Evolutionary conservation across 1,139 yeast species (phyloP).

Genomic region (Saccharomycopsis hybrid): DNA sequence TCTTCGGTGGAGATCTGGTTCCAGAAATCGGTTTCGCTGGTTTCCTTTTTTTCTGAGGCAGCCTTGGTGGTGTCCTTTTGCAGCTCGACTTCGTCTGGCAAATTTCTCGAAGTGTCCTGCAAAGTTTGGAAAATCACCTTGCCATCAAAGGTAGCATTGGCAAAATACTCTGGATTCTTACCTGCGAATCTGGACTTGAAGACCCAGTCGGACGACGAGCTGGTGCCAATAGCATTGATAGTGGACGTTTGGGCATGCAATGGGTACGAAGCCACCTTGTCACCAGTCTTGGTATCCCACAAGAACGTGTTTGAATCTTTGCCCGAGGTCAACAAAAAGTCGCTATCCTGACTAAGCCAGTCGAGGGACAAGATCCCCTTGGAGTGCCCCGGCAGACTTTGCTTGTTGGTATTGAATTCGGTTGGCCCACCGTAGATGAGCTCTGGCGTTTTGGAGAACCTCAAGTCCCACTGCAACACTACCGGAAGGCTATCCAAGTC

Average conservation of each 20-base stretch:
- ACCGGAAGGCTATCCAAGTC: conserved; percentile 77
- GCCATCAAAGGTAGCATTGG: conserved; percentile 90
- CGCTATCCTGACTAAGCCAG: conserved; percentile 86
- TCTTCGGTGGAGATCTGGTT: conserved; percentile 56
- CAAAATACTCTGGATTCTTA: conserved; percentile 81
- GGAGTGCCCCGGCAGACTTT: conserved; percentile 54
- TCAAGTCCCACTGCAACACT: conserved; percentile 86
- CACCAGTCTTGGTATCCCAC: conserved; percentile 82
- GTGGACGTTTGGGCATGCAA: conserved; percentile 15
- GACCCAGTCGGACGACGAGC: conserved; percentile 85
- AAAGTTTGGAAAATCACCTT: conserved; percentile 77
- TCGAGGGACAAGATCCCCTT: conserved; percentile 87
- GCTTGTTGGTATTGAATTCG: conserved; percentile 11
- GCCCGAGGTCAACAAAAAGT: conserved; percentile 77
- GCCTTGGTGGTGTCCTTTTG: conserved; percentile 13
- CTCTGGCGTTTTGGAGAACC: conserved; percentile 89
- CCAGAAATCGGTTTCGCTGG: conserved; percentile 82
- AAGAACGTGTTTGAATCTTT: conserved; percentile 81
- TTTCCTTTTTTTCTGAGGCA: conserved; percentile 27
- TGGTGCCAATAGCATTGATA: conserved; percentile 20
- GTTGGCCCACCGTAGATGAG: conserved; percentile 36
- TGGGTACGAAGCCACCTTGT: conserved; percentile 79
- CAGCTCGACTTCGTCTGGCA: conserved; percentile 25
- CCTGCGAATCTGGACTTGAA: conserved; percentile 87
- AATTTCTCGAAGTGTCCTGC: conserved; percentile 50